Conservation (phyloP, 192 early-diverging fungal genomes). For the Coemansia sp. region DNA sequence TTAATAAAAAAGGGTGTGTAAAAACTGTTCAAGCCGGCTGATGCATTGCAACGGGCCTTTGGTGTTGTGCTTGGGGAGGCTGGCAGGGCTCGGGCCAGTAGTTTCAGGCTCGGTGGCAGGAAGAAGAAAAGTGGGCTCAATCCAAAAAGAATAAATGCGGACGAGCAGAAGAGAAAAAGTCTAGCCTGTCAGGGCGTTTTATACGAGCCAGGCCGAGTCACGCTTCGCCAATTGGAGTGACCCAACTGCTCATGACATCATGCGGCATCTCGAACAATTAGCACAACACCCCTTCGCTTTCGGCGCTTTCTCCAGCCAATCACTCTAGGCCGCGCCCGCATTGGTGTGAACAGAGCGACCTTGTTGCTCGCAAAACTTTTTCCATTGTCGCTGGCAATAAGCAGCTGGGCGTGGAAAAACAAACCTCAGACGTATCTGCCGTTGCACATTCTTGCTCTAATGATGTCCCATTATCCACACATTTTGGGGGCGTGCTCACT, state of each 20-base stretch:
- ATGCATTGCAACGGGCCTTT: conserved; percentile 23
- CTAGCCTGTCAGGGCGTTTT: not conserved
- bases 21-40: conserved; percentile 32
- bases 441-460: not conserved
- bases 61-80: conserved; percentile 1
- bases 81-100: conserved; percentile 4
- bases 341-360: not conserved
- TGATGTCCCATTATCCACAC: not conserved
- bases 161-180: conserved; percentile 1
- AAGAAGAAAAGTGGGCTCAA: not conserved
- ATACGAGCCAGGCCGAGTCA: too few species aligned
- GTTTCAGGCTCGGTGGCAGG: not conserved
- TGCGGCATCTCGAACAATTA: not conserved
- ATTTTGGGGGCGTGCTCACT: not conserved
- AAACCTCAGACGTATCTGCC: not conserved
- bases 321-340: not conserved
- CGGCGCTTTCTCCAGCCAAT: not conserved
- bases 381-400: too few species aligned
- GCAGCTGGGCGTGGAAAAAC: too few species aligned
- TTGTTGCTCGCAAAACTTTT: too few species aligned
- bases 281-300: not conserved
- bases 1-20: conserved; percentile 4
- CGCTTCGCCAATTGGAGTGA: not conserved
- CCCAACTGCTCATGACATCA: conserved; percentile 8
- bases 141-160: conserved; percentile 1